Evolutionary conservation across 441 rosid genomes (phyloP), one percentile per base, ranked within the genome.

Genomic region (Mallotus repandus): DNA sequence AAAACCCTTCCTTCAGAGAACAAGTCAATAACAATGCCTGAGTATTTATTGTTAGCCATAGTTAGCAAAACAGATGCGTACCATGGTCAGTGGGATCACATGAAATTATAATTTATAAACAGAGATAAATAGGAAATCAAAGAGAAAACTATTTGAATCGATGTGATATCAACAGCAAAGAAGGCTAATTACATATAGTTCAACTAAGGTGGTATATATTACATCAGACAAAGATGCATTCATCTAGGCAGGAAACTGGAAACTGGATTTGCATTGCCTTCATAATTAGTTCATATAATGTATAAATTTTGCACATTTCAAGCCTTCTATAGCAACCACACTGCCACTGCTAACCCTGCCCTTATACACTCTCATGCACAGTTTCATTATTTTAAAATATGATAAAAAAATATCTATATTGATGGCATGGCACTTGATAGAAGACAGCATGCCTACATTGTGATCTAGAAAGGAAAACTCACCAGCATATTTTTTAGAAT

Each of bases 21-120:
- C 85, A 93, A 83, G 79, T 93, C 97, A 54, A 91, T 73, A 45
- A 87, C 78, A 78, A 93, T 89, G 41, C 97, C 97, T 88, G 84
- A 53, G 70, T 11, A 67, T 54, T 69, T 15, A 29, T 57, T 46
- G 63, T 68, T 69, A 38, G 18, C 76, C 59, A 4, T 60, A 76
- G 66, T 78, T 25, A 79, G 77, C 12, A 66, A 77, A 69, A 77
- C 16, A 75, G 41, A 15, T 57, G 35, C 18, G 9, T 48, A 22
- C 1, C 56, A 10, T 53, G 56, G 1, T n/a, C 12, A 7, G 15
- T 22, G 12, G 22, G 55, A 63, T 46, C 11, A 21, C 68, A 46
- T 21, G 68, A 14, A 19, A 12, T 46, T 12, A 66, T 46, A 11
- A 13, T 35, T 48, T 9, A 9, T 63, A 63, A 52, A 46, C 11